Percentiles rank a stretch among this genome's conserved stretches.
Conservation (phyloP, 768 basidiomycete genomes). For the Pulveroboletus sp. region DNA sequence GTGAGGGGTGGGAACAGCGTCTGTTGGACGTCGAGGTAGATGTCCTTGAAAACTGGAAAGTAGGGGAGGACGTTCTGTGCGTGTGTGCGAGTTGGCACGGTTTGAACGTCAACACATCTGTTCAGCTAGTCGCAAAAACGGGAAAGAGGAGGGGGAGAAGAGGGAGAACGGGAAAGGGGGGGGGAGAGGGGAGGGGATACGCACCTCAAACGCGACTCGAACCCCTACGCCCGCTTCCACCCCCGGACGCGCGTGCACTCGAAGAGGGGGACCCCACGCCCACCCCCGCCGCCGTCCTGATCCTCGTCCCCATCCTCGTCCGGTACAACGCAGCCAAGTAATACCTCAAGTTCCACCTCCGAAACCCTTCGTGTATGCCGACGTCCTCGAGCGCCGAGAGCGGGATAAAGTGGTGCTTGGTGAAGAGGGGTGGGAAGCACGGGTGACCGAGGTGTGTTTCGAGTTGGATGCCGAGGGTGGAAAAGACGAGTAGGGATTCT, state of each 20-base stretch:
- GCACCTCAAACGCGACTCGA: constrained; percentile 59
- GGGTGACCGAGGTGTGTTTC: constrained; percentile 45
- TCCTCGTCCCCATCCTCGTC: neutral
- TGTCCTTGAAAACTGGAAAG: constrained; percentile 52
- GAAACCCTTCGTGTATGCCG: constrained; percentile 70
- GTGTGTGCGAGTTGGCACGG: neutral
- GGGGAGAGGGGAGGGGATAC: neutral
- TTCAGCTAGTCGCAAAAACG: neutral
- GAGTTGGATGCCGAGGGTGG: constrained; percentile 39
- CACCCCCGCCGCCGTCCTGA: neutral
- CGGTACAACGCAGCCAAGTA: constrained; percentile 50
- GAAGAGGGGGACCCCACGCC: neutral
- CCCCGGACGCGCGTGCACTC: neutral
- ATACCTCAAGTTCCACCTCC: constrained; percentile 66
- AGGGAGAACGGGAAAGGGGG: too few species aligned
- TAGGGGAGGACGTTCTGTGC: constrained; percentile 59
- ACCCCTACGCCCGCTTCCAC: constrained; percentile 28
- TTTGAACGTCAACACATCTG: neutral
- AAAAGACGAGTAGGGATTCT: constrained; percentile 56
- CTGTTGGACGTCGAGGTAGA: constrained; percentile 60
- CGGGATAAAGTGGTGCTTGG: constrained; percentile 56
- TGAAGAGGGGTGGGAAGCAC: constrained; percentile 25
- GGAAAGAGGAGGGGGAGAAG: too few species aligned
- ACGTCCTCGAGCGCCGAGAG: constrained; percentile 50
- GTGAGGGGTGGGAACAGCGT: constrained; percentile 25